Evolutionary conservation across 2,329 filamentous ascomycete genomes (phyloP).

Genomic region (Trichoderma sp.): DNA sequence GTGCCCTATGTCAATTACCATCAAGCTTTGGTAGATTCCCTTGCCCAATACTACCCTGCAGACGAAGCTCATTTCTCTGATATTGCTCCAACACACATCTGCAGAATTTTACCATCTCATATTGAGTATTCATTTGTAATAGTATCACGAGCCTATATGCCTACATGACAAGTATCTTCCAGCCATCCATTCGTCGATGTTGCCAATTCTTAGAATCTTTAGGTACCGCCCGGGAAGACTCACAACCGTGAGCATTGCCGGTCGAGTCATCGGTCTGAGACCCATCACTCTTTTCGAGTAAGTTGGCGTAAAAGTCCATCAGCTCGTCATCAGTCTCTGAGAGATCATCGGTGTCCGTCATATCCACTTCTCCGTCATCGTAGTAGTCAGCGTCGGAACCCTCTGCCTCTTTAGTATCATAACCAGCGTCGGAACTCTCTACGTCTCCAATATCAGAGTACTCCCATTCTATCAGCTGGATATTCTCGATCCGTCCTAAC

Average conservation of each 20-base stretch:
- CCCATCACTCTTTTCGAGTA: no score
- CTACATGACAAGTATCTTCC: no score
- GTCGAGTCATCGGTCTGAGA: no score
- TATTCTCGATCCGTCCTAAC: no score
- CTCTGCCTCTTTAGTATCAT: background rate
- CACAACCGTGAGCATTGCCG: no score
- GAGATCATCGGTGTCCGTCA: no score
- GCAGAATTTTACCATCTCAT: background rate
- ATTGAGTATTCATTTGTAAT: background rate
- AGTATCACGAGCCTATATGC: background rate
- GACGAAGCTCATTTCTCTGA: background rate
- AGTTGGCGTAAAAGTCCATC: no score
- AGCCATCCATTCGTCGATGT: no score
- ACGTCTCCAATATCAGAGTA: background rate
- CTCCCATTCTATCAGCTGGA: background rate
- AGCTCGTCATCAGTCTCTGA: no score
- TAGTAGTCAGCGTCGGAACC: background rate
- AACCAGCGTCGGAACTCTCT: background rate
- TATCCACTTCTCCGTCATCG: background rate
- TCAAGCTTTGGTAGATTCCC: background rate
- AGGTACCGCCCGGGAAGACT: no score
- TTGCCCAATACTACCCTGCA: background rate
- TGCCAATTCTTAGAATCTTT: no score
- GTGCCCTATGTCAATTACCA: background rate
- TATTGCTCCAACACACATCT: background rate